Base-by-base conservation (phyloP, 345 rosid genomes). In the Lenwebbia sp. region DNA sequence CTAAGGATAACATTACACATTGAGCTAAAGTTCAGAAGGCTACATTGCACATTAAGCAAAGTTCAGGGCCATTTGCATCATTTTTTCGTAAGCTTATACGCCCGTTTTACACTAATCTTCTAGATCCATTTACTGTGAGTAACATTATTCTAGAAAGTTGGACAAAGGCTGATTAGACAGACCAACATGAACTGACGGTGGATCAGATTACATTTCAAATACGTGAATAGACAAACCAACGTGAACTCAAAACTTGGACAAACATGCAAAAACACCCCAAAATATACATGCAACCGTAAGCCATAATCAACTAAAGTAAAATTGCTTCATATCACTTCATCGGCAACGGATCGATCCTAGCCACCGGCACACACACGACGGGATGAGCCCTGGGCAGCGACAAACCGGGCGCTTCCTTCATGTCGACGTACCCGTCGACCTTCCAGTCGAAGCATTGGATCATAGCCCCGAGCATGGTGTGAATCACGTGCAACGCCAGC, bases 361-460 rank as follows among this genome's bases (percentile, higher is more conserved):
- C 58, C 40, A 81, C 87, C 0, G 92, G 92, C 54, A 84, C n/a
- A 83, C 92, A 89, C 37, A 91, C 84, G 44, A 91, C 56, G 44
- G 93, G 86, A 52, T 84, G 84, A 78, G 89, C 90, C 84, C 88
- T 86, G 8, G 89, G 88, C 87, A 89, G 90, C 22, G 91, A 84
- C 52, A 88, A 25, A 25, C 93, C 93, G 0, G 88, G 90, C 74
- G 88, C 90, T 82, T 90, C 91, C 82, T 88, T 86, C 91, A 90
- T 88, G 87, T 85, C 86, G 10, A 91, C 88, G 22, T 44, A 53
- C 26, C 74, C 84, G 14, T 28, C 83, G 17, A 50, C 85, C 54
- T 83, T 85, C 93, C 90, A 90, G 26, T 90, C 91, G 84, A 91
- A 90, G 87, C 90, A 89, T 85, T 90, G 92, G 28, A 91, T 86